phyloP scores from a whole-genome alignment of 1,139 yeast genomes.

The Scheffersomyces illinoinensis region DNA sequence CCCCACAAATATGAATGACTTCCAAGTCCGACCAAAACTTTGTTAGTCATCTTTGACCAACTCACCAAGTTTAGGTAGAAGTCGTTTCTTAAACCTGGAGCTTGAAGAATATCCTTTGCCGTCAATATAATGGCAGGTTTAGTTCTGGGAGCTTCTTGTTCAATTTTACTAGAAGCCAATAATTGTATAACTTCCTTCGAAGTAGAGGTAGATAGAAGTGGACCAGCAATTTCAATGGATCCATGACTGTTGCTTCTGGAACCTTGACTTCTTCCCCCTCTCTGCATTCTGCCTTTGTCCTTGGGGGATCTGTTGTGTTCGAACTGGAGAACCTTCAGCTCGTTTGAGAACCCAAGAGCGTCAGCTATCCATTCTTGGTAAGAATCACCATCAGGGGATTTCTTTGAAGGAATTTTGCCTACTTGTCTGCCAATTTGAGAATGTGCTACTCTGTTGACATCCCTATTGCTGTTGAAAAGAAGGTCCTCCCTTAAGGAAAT shows the following conservation, averaged over 20 bases:
- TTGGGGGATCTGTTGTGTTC: slow-evolving; percentile 14
- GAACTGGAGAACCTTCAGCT: slow-evolving; percentile 35
- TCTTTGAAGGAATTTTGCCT: neutral
- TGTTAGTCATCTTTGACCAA: slow-evolving; percentile 60
- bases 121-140: slow-evolving; percentile 4
- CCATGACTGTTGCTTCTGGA: neutral
- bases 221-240: slow-evolving; percentile 13
- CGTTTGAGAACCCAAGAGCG: slow-evolving; percentile 46
- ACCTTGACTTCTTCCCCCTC: neutral
- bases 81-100: slow-evolving; percentile 76
- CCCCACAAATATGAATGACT: slow-evolving; percentile 68
- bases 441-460: slow-evolving; percentile 2
- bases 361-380: slow-evolving; percentile 36
- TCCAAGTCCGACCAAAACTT: slow-evolving; percentile 71
- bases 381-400: slow-evolving; percentile 1
- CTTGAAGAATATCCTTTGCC: slow-evolving; percentile 51
- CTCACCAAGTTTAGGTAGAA: slow-evolving; percentile 77
- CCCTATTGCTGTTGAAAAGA: slow-evolving; percentile 7
- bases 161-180: slow-evolving; percentile 8
- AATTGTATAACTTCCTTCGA: slow-evolving; percentile 11
- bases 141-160: neutral
- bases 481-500: slow-evolving; percentile 11
- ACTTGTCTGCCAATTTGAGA: neutral
- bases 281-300: slow-evolving; percentile 1
- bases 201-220: slow-evolving; percentile 15